Conservation (phyloP, 176 grass and related monocot species). For the Paspalum notatum region DNA sequence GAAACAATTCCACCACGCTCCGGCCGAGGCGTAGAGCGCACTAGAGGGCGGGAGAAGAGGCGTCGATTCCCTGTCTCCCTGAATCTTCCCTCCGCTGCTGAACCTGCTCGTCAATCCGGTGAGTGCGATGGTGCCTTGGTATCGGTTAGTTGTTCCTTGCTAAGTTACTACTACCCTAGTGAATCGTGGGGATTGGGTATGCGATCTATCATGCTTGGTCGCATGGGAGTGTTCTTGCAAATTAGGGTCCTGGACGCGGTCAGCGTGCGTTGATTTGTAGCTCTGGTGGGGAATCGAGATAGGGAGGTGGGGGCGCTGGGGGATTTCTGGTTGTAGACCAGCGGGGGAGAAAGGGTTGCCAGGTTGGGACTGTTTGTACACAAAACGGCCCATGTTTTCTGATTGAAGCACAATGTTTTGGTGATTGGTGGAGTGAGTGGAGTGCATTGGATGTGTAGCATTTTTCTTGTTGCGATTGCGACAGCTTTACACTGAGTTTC, state of each 20-base stretch:
- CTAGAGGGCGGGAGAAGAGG: neutral
- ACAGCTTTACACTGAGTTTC: neutral
- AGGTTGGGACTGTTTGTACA: neutral
- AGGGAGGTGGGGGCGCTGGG: neutral
- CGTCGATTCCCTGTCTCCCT: constrained; percentile 4
- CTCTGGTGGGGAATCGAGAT: neutral
- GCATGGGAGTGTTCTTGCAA: neutral
- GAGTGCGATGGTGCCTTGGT: neutral
- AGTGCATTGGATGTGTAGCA: neutral
- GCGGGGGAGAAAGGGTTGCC: no score
- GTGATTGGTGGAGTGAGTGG: neutral
- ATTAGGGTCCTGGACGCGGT: neutral
- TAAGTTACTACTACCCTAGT: constrained; percentile 19
- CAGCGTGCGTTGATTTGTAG: neutral
- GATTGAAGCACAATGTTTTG: neutral
- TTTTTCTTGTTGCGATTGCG: neutral
- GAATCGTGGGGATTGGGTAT: no score
- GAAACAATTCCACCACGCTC: neutral
- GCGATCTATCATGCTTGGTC: constrained; percentile 2
- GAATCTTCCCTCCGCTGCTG: neutral
- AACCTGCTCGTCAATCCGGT: neutral
- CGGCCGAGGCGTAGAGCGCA: neutral
- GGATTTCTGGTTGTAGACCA: neutral
- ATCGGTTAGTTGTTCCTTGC: neutral
- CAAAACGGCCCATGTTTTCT: neutral